Base-by-base conservation (phyloP, 495 filamentous ascomycete species). In the Chaetomium fimeti region DNA sequence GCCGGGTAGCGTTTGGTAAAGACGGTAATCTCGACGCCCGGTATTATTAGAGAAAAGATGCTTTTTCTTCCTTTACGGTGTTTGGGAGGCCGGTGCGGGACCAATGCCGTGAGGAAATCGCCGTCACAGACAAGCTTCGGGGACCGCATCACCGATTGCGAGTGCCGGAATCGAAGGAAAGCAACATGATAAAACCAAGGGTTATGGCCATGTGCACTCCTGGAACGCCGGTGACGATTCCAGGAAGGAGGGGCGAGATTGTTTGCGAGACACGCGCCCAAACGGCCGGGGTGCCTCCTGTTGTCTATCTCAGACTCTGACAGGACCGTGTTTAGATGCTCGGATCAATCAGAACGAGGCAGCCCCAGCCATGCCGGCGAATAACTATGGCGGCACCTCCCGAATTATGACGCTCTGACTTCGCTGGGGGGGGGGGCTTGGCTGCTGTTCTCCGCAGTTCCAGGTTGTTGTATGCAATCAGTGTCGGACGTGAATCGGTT, bases 321-420 rank as follows among this genome's bases (percentile, higher is more conserved):
- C 32, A 36, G 32, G 32, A 36, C 32, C 32, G 32, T 36, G 32
- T 36, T 47, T 5, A 47, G 16, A n/a, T 20, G 27, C 60, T 61
- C 59, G 42, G 58, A 38, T 72, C 70, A 68, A 70, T 70, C 62
- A 67, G 61, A 68, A 48, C 64, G 43, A 55, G 38, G 64, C 59
- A 69, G 43, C 32, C 38, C 57, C 49, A 60, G 49, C 53, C 7
- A 13, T 18, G 29, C 28, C 11, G 52, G 52, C 52, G 52, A 36
- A 38, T 55, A 45, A 54, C 53, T 57, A 38, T 54, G 42, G 59
- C 47, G 54, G 52, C 56, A 32, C 12, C 16, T 20, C 3, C 43
- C 43, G 43, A 20, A 5, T 47, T 16, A 47, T 32, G 43, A 22
- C 32, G 59, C 27, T 29, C 24, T 48, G 57, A 16, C 27, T 24